These are phyloP conservation scores for Penstemon eatonii DNA, from an alignment of 257 asterid species.

Conservation along the genomic window DNA sequence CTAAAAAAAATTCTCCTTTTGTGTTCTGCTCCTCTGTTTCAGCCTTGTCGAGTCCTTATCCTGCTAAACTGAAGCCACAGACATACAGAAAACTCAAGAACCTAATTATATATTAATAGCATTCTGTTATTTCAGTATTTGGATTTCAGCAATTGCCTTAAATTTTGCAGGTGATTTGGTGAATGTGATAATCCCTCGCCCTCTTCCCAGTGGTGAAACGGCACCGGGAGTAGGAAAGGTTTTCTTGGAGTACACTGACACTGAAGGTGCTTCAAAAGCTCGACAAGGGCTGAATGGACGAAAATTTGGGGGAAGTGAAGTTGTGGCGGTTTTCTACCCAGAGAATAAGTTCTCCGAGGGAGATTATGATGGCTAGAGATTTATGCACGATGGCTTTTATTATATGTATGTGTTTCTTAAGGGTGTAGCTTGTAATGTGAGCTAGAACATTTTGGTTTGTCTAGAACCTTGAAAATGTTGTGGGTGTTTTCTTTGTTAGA, in stretches of 20 bases:
- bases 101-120: background rate
- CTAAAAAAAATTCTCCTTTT: background rate
- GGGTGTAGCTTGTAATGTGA: background rate
- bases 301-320: constrained; percentile 85
- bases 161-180: constrained; percentile 69
- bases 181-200: constrained; percentile 84
- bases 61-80: constrained; percentile 21
- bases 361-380: constrained; percentile 61
- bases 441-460: background rate
- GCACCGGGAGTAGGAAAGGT: constrained; percentile 96
- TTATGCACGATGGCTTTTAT: background rate
- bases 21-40: constrained; percentile 27
- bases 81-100: constrained; percentile 20
- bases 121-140: background rate
- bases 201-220: constrained; percentile 60
- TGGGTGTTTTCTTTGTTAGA: too few relatives aligned
- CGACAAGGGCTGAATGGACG: constrained; percentile 80
- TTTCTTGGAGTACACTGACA: constrained; percentile 74
- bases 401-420: background rate
- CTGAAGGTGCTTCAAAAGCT: constrained; percentile 78
- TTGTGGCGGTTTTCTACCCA: constrained; percentile 76
- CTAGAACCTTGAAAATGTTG: background rate
- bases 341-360: constrained; percentile 77
- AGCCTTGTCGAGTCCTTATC: constrained; percentile 25
- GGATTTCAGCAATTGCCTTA: background rate